Evolutionary conservation across 2,329 filamentous ascomycete genomes (phyloP), one percentile per base, ranked within the genome.

Genomic region (Boeremia lycopersici): DNA sequence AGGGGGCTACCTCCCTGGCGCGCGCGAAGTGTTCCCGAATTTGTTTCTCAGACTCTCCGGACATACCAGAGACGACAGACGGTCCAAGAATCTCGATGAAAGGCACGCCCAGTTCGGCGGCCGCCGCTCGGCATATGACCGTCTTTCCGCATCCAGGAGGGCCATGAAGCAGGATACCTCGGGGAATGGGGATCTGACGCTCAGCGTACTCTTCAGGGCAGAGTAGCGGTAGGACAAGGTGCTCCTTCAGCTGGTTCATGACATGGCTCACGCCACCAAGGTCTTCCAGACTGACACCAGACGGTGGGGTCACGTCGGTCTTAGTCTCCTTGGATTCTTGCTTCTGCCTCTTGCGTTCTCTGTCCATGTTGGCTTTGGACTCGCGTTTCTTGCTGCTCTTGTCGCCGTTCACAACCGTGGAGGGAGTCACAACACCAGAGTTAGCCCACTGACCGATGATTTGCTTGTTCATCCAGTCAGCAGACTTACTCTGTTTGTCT

Each of bases 71-170:
- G 0, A 96, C 88, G 30, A 96, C 84, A 0, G 89, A 90, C 1
- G 91, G 90, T 0, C 89, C 90, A 0, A 90, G 88, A n/a, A 95
- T 87, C 1, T 90, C 84, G 56, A 96, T 88, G 67, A 92, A 93
- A 0, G 90, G 87, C 2, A 92, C 86, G 1, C 87, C 88, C 17
- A 93, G 79, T 59, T 87, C 85, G 1, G 89, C 88, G 3, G 91
- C 91, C 64, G 91, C 88, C 1, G 89, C 90, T 71, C 91, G 87
- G 9, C 89, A 89, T 54, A 96, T 86, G 79, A 90, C 88, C 0
- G 91, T 96, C 75, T 96, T 96, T 63, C 91, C 91, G 68, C 91
- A 95, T 25, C 91, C 91, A 2, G 91, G 90, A 0, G 91, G 91
- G 0, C 91, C 91, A 74, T 96, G 89, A 5, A 96, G 81, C 23